phyloP scores from a whole-genome alignment of 1,284 basidiomycete species.

The Fomitopsis palustris region DNA sequence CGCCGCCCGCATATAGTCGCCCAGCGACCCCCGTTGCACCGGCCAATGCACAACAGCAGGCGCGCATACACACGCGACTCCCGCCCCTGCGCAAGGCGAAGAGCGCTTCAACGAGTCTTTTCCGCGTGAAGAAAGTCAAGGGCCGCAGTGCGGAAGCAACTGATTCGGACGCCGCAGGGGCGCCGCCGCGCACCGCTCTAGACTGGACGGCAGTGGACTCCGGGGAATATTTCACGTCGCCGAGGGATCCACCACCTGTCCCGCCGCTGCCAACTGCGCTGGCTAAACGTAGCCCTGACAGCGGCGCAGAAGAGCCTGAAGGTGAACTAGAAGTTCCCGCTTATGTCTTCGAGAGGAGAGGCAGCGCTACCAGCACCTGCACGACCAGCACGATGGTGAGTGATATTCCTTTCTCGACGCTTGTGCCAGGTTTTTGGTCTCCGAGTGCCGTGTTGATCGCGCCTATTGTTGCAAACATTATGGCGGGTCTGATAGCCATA shows the following conservation, averaged over 20 bases:
- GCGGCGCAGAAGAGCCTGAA: background rate
- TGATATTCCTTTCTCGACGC: background rate
- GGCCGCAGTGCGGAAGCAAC: background rate
- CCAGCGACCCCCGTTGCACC: constrained; percentile 13
- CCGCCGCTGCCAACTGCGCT: constrained; percentile 6
- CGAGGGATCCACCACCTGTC: constrained; percentile 17
- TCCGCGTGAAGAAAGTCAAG: constrained; percentile 9
- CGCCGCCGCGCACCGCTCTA: background rate
- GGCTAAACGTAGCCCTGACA: background rate
- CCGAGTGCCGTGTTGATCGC: background rate
- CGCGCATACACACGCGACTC: constrained; percentile 23
- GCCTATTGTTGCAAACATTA: too few species aligned
- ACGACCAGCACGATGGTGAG: constrained; percentile 23
- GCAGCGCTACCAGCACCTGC: constrained; percentile 22
- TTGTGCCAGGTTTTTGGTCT: background rate
- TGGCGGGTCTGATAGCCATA: too few species aligned
- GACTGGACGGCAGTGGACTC: background rate
- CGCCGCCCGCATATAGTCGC: constrained; percentile 17
- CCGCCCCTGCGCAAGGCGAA: constrained; percentile 25
- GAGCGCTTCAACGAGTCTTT: constrained; percentile 18
- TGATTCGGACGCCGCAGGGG: background rate
- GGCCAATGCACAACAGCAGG: background rate
- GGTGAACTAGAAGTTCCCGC: constrained; percentile 15
- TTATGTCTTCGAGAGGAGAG: constrained; percentile 26
- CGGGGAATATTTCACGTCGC: constrained; percentile 10